Evolutionary conservation across 441 rosid species (phyloP).

Genomic region (Erodium chrysanthum): DNA sequence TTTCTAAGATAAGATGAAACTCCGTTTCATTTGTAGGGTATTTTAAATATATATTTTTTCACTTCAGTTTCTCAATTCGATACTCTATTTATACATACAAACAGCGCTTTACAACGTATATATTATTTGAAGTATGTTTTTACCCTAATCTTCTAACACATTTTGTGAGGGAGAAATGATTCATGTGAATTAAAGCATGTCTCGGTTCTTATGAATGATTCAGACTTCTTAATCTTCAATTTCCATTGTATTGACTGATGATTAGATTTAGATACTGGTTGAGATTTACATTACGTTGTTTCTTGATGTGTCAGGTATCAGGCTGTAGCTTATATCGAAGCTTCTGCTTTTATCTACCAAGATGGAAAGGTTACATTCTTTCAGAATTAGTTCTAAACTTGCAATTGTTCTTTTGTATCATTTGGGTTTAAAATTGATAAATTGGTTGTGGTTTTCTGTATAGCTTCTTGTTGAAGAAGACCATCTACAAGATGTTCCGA

Average conservation of each 20-base stretch:
- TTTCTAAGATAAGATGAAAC: not conserved
- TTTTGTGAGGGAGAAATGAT: not conserved
- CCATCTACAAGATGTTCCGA: slow-evolving; percentile 71
- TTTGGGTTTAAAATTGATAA: not conserved
- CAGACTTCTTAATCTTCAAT: not conserved
- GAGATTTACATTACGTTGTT: slow-evolving; percentile 5
- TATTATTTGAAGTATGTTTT: not conserved
- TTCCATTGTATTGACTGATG: not conserved
- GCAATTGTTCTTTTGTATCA: not conserved
- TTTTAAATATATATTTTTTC: not conserved
- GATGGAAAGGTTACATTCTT: slow-evolving; percentile 64
- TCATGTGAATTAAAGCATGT: not conserved
- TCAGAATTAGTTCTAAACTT: not conserved
- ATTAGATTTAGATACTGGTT: slow-evolving; percentile 7
- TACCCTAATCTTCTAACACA: not conserved
- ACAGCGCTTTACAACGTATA: not conserved
- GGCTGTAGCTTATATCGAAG: slow-evolving; percentile 95
- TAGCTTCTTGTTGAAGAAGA: slow-evolving; percentile 93
- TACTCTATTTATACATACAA: not conserved
- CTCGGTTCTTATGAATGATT: not conserved
- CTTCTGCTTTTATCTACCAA: slow-evolving; percentile 88
- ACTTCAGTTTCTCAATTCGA: not conserved
- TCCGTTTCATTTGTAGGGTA: not conserved
- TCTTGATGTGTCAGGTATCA: slow-evolving; percentile 56
- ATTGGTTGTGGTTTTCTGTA: slow-evolving; percentile 14